Evolutionary conservation across 805 yeast species (phyloP).

Genomic region (Sugiyamaella floridensis): DNA sequence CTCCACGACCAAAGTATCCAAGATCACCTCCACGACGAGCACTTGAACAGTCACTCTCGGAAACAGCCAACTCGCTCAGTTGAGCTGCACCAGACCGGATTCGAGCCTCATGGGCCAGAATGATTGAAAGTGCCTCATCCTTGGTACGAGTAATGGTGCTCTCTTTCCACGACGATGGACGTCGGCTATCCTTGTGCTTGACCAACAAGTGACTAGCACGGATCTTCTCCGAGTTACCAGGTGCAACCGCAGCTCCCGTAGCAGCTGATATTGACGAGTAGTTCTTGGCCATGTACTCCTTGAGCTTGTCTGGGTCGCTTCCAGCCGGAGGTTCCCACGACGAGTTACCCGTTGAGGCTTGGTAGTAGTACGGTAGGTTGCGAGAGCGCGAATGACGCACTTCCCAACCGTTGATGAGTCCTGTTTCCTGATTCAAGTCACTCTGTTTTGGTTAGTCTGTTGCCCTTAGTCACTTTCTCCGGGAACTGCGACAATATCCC

Average conservation of each 20-base stretch:
- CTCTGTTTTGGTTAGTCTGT: neutral
- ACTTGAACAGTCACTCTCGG: slow-evolving; percentile 85
- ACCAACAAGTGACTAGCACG: slow-evolving; percentile 76
- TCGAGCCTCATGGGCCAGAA: slow-evolving; percentile 50
- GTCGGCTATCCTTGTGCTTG: slow-evolving; percentile 75
- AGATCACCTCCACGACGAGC: slow-evolving; percentile 86
- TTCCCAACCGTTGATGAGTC: slow-evolving; percentile 83
- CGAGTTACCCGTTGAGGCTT: slow-evolving; percentile 63
- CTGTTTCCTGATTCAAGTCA: slow-evolving; percentile 39
- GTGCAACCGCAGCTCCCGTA: slow-evolving; percentile 16
- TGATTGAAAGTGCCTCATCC: slow-evolving; percentile 67
- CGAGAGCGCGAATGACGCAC: slow-evolving; percentile 71
- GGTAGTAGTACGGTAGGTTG: slow-evolving; percentile 75
- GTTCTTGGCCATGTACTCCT: slow-evolving; percentile 45
- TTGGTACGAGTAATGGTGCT: slow-evolving; percentile 68
- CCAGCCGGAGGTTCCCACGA: slow-evolving; percentile 91
- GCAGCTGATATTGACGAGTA: slow-evolving; percentile 25
- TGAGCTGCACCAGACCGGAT: slow-evolving; percentile 59
- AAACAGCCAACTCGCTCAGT: slow-evolving; percentile 64
- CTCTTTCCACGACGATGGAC: slow-evolving; percentile 88
- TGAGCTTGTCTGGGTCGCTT: slow-evolving; percentile 55
- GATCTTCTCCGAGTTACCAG: slow-evolving; percentile 38
- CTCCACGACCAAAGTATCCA: slow-evolving; percentile 81
- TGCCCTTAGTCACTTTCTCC: neutral
- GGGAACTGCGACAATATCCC: no score